These are phyloP conservation scores for Penicillium bialowiezense DNA, from an alignment of 495 filamentous ascomycete species.

Conservation along the genomic window DNA sequence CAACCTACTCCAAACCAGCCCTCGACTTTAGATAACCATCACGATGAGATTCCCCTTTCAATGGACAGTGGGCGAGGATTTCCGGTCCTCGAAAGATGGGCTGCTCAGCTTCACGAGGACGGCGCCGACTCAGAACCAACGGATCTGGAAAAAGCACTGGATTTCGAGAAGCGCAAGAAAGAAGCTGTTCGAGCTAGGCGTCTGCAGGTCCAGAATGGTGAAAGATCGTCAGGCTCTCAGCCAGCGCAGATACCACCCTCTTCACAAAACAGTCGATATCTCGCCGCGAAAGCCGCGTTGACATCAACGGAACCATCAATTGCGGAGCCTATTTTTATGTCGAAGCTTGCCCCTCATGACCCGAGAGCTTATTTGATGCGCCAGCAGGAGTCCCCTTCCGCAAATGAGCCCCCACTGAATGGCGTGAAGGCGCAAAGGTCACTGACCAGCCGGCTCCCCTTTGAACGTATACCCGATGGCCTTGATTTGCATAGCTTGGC, in stretches of 20 bases:
- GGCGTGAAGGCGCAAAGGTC: constrained; percentile 22
- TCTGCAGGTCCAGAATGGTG: constrained; percentile 9
- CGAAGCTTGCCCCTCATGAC: constrained; percentile 23
- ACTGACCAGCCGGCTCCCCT: constrained; percentile 27
- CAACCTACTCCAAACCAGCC: background rate
- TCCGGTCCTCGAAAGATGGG: constrained; percentile 42
- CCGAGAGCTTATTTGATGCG: constrained; percentile 40
- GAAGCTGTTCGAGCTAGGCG: constrained; percentile 33
- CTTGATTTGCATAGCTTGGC: constrained; percentile 25
- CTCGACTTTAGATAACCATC: background rate
- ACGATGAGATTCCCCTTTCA: background rate
- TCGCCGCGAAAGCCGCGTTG: constrained; percentile 38
- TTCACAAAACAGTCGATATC: constrained; percentile 36
- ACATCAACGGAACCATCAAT: constrained; percentile 10
- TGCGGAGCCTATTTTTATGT: background rate
- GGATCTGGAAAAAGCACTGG: constrained; percentile 36
- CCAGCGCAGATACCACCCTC: constrained; percentile 13
- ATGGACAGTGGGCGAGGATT: constrained; percentile 29
- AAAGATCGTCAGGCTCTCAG: constrained; percentile 4
- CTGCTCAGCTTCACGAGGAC: constrained; percentile 30
- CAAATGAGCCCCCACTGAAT: constrained; percentile 2
- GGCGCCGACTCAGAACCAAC: constrained; percentile 11
- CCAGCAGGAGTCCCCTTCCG: constrained; percentile 3
- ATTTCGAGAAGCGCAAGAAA: constrained; percentile 43
- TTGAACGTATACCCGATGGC: constrained; percentile 37